Evolutionary conservation across 352 stramenopile species (phyloP).

Genomic region (Aphanomyces euteiches): DNA sequence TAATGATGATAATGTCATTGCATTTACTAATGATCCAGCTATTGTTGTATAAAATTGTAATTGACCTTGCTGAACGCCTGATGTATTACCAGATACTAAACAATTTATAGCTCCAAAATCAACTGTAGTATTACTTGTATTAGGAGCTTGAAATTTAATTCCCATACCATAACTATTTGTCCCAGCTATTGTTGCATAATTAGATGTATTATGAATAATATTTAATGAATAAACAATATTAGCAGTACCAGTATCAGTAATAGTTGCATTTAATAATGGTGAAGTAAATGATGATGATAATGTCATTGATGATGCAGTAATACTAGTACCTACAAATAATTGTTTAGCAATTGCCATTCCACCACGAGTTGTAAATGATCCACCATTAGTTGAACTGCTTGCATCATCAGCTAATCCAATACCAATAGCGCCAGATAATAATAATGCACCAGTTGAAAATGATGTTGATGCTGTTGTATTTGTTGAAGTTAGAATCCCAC

Average conservation of each 20-base stretch:
- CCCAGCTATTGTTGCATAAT: slow-evolving; percentile 5
- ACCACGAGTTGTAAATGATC: slow-evolving; percentile 5
- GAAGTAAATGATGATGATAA: slow-evolving; percentile 5
- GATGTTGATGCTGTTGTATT: slow-evolving; percentile 4
- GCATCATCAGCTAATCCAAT: slow-evolving; percentile 5
- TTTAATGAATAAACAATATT: slow-evolving; percentile 9
- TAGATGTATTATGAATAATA: slow-evolving; percentile 9
- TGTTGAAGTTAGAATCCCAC: slow-evolving; percentile 3
- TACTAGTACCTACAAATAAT: slow-evolving; percentile 7
- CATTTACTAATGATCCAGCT: slow-evolving; percentile 6
- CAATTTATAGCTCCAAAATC: slow-evolving; percentile 4
- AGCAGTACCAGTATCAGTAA: slow-evolving; percentile 5
- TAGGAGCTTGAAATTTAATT: slow-evolving; percentile 7
- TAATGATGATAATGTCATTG: slow-evolving; percentile 3
- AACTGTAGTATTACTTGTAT: slow-evolving; percentile 7
- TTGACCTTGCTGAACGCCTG: not conserved
- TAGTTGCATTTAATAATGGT: slow-evolving; percentile 5
- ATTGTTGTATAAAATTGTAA: slow-evolving; percentile 9
- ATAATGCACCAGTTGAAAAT: slow-evolving; percentile 7
- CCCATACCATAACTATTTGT: slow-evolving; percentile 6
- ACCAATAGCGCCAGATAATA: slow-evolving; percentile 5
- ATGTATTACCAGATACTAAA: slow-evolving; percentile 7
- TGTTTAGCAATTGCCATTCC: slow-evolving; percentile 5
- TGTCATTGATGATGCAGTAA: slow-evolving; percentile 6
- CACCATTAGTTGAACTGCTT: slow-evolving; percentile 5